Percentiles rank a stretch among this genome's conserved stretches.
phyloP scores from a whole-genome alignment of 225 moss, liverwort and hornwort genomes.

The Neckera pumila region DNA sequence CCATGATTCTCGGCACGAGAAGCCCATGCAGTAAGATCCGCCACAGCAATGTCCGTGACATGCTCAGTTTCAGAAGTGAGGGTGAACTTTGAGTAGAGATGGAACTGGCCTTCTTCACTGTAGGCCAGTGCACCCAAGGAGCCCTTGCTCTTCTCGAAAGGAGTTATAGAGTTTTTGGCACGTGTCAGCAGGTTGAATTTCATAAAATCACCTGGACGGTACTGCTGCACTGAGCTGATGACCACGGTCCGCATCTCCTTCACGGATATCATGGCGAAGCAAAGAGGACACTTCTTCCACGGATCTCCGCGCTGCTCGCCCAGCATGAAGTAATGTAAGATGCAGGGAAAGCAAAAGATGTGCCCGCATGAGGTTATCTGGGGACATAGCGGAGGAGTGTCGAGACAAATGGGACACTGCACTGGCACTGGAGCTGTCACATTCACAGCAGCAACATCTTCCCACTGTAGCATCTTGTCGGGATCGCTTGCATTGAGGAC shows the following conservation, averaged over 20 bases:
- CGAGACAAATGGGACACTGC: conserved; percentile 93
- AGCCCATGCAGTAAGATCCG: conserved; percentile 63
- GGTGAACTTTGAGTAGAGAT: conserved; percentile 85
- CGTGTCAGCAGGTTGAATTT: conserved; percentile 74
- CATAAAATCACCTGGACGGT: conserved; percentile 44
- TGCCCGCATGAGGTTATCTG: conserved; percentile 98
- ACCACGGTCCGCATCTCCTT: conserved; percentile 89
- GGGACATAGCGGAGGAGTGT: conserved; percentile 74
- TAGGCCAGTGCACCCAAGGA: conserved; percentile 68
- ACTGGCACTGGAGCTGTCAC: conserved; percentile 81
- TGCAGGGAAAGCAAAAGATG: conserved; percentile 91
- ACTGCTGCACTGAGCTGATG: conserved; percentile 64
- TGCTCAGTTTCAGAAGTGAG: conserved; percentile 79
- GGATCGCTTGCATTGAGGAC: conserved; percentile 82
- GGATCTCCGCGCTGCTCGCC: conserved; percentile 65
- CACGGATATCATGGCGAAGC: conserved; percentile 87
- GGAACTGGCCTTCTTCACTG: conserved; percentile 75
- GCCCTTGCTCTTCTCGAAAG: conserved; percentile 64
- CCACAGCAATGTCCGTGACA: conserved; percentile 53
- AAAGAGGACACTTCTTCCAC: conserved; percentile 96
- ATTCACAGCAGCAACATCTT: conserved; percentile 90
- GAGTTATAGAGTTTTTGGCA: conserved; percentile 80
- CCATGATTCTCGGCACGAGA: conserved; percentile 33
- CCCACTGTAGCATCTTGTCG: conserved; percentile 98
- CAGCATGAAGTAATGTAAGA: conserved; percentile 79